A percentile compares a stretch with the other conserved stretches of the same genome.
Conservation (phyloP, 1,284 basidiomycete species). For the Sporisorium reilianum region DNA sequence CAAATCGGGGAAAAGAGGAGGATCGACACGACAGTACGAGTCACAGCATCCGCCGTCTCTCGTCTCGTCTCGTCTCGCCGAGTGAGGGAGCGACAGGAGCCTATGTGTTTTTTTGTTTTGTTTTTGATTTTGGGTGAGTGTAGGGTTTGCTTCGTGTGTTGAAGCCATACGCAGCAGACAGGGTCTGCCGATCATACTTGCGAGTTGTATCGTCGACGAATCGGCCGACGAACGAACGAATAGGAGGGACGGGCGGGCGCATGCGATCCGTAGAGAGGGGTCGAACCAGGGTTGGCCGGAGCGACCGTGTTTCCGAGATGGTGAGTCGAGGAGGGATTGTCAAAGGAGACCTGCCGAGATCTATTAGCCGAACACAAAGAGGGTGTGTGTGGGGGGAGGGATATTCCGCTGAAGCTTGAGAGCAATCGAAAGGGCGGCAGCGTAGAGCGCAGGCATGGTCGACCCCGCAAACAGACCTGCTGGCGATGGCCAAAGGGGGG, state of each 20-base stretch:
- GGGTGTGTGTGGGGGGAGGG: constrained; percentile 8
- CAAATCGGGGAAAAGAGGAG: not conserved
- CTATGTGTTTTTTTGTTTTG: not conserved
- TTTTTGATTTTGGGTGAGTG: not conserved
- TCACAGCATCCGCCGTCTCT: constrained; percentile 3
- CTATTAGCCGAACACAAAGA: constrained; percentile 28
- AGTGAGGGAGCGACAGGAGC: constrained; percentile 1
- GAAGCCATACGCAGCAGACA: constrained; percentile 12
- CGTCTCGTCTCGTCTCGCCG: constrained; percentile 9
- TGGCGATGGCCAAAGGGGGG: constrained; percentile 23
- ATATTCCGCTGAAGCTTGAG: constrained; percentile 31
- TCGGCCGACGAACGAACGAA: not conserved
- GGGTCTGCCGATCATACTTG: constrained; percentile 19
- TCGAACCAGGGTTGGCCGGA: constrained; percentile 3
- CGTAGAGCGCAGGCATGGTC: not conserved
- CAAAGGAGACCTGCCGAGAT: constrained; percentile 32
- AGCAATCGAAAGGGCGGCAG: constrained; percentile 7
- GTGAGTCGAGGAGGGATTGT: constrained; percentile 11
- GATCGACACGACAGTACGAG: constrained; percentile 13
- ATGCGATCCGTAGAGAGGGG: constrained; percentile 16
- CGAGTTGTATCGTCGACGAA: not conserved
- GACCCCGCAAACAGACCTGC: not conserved
- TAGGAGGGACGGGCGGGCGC: constrained; percentile 2
- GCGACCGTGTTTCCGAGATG: constrained; percentile 13
- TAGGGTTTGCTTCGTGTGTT: not conserved